These are phyloP conservation scores for Tulasnella sp. DNA, from an alignment of 768 basidiomycete genomes.

Conservation along the genomic window DNA sequence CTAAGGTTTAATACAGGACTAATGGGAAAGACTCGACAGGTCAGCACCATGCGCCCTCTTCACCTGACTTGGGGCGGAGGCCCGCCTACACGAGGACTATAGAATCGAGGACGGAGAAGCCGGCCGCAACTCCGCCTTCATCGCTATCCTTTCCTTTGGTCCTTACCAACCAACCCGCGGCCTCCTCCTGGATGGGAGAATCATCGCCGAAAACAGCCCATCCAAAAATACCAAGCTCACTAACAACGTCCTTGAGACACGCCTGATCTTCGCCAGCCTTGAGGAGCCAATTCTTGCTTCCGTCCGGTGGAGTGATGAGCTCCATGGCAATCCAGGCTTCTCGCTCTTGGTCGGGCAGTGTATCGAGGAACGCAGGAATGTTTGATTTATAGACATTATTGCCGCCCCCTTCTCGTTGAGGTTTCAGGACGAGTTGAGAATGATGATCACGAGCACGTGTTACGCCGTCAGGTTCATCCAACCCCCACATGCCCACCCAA, in stretches of 20 bases:
- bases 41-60: conserved; percentile 6
- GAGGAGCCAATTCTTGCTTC: conserved; percentile 64
- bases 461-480: conserved; percentile 49
- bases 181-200: conserved; percentile 26
- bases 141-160: conserved; percentile 23
- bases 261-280: conserved; percentile 53
- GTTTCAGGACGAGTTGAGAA: conserved; percentile 74
- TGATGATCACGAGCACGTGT: conserved; percentile 45
- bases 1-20: conserved; percentile 8
- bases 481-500: conserved; percentile 86
- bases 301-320: conserved; percentile 70
- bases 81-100: conserved; percentile 43
- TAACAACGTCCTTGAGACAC: conserved; percentile 62
- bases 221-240: conserved; percentile 89
- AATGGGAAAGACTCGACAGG: not conserved
- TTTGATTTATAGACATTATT: conserved; percentile 87
- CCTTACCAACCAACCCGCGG: conserved; percentile 25
- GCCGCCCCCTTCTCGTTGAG: conserved; percentile 93
- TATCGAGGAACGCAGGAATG: conserved; percentile 69
- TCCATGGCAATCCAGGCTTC: conserved; percentile 96
- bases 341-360: conserved; percentile 51
- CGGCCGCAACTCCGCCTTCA: conserved; percentile 85
- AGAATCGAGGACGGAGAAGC: conserved; percentile 70
- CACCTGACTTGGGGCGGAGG: conserved; percentile 1
- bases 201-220: conserved; percentile 65